A percentile compares a stretch with the other conserved stretches of the same genome.
Evolutionary conservation across 345 rosid genomes (phyloP).

Genomic region (Kandelia obovata): DNA sequence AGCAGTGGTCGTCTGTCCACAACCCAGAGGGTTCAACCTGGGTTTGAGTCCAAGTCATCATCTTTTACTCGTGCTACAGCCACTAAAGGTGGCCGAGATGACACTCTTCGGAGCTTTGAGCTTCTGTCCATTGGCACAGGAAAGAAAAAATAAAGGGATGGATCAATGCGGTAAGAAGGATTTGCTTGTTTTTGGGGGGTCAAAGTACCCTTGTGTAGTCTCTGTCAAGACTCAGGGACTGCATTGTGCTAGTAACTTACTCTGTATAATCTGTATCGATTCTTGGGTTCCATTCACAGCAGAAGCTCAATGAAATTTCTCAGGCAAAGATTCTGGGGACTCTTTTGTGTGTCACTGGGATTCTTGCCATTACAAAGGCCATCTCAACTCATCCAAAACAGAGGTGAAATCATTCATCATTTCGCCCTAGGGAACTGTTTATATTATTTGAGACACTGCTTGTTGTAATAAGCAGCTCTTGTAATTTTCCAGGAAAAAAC

Average conservation of each 20-base stretch:
- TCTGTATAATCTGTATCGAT: conserved; percentile 20
- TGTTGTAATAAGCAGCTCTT: conserved; percentile 20
- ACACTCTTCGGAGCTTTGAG: conserved; percentile 60
- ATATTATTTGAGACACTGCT: conserved; percentile 27
- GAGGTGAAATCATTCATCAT: conserved; percentile 3
- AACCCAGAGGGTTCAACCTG: conserved; percentile 60
- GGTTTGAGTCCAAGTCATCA: conserved; percentile 48
- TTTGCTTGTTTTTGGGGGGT: conserved; percentile 13
- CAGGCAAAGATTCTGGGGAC: not conserved
- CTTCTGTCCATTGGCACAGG: conserved; percentile 49
- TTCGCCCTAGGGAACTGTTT: conserved; percentile 30
- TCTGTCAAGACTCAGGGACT: conserved; percentile 7
- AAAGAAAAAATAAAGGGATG: conserved; percentile 25
- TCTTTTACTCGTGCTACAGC: conserved; percentile 45
- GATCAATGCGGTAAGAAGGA: conserved; percentile 11
- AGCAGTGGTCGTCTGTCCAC: conserved; percentile 60
- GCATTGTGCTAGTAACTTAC: conserved; percentile 5
- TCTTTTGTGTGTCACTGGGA: conserved; percentile 3
- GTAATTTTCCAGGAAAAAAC: not conserved
- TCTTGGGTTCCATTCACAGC: conserved; percentile 4
- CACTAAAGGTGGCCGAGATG: conserved; percentile 48
- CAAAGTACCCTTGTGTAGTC: conserved; percentile 6
- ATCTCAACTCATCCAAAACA: not conserved
- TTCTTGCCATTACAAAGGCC: conserved; percentile 10
- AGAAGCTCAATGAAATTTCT: not conserved